Evolutionary conservation across 1,284 basidiomycete species (phyloP).

Genomic region (Trichosporon sp.): DNA sequence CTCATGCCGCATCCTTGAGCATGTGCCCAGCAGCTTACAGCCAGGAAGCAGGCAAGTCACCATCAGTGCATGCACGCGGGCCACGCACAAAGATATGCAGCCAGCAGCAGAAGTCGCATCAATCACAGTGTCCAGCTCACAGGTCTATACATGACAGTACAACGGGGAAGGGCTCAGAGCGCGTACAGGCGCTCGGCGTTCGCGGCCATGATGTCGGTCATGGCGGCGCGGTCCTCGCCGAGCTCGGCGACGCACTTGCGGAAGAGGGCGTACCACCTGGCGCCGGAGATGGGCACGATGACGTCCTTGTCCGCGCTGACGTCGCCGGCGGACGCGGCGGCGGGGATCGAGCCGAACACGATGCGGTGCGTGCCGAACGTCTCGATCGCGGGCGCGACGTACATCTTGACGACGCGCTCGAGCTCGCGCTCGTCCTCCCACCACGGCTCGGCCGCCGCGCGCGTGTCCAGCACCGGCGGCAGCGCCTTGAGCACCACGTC

Average conservation of each 20-base stretch:
- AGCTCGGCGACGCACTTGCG: conserved; percentile 75
- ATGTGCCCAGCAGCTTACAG: no score
- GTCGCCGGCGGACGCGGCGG: conserved; percentile 24
- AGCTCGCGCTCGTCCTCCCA: conserved; percentile 67
- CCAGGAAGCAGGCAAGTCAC: no score
- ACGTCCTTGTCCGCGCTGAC: conserved; percentile 15
- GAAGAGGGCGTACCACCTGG: conserved; percentile 76
- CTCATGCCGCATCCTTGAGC: no score
- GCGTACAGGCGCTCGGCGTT: conserved; percentile 24
- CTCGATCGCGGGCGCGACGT: conserved; percentile 59
- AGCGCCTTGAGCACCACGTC: conserved; percentile 70
- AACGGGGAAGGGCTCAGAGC: background rate
- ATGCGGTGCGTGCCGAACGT: conserved; percentile 60
- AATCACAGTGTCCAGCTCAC: background rate
- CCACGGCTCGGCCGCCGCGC: conserved; percentile 45
- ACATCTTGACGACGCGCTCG: conserved; percentile 75
- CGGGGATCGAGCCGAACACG: conserved; percentile 57
- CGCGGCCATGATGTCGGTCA: conserved; percentile 48
- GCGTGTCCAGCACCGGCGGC: conserved; percentile 65
- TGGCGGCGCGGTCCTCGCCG: conserved; percentile 68
- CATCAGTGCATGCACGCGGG: no score
- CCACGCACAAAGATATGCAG: no score
- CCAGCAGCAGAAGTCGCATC: background rate
- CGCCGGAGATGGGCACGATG: conserved; percentile 52
- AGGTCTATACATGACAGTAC: background rate